A percentile compares a stretch with the other conserved stretches of the same genome.
Conservation (phyloP, 345 rosid genomes). For the Bruguiera sexangula region DNA sequence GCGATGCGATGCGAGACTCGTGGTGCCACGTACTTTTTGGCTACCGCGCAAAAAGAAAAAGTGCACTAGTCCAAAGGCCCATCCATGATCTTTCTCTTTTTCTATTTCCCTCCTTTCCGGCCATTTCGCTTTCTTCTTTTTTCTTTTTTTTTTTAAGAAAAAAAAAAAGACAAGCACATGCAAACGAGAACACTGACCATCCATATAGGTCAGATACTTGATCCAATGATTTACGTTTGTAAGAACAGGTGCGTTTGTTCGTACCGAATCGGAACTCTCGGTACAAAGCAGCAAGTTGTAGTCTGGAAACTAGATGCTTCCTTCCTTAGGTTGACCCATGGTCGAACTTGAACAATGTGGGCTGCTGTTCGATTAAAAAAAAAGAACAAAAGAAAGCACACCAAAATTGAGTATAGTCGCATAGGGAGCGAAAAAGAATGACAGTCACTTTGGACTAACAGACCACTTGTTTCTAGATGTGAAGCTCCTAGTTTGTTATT, state of each 20-base stretch:
- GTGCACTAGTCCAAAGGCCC: background rate
- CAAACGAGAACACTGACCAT: no score
- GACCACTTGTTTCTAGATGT: no score
- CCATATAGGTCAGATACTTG: no score
- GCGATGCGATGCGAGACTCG: slow-evolving; percentile 35
- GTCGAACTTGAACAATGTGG: slow-evolving; percentile 3
- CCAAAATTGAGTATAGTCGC: no score
- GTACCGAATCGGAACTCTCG: background rate
- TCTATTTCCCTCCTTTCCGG: no score
- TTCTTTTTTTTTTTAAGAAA: background rate
- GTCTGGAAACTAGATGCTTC: background rate
- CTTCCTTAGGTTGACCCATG: background rate
- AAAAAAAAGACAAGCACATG: background rate
- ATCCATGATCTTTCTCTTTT: background rate
- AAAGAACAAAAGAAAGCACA: no score
- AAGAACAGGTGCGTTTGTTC: background rate
- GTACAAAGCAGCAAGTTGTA: background rate
- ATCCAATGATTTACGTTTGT: background rate
- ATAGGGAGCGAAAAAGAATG: no score
- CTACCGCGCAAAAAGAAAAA: slow-evolving; percentile 6
- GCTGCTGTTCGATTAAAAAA: background rate
- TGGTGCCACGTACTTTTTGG: slow-evolving; percentile 47
- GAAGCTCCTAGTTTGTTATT: no score
- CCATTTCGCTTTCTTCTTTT: background rate
- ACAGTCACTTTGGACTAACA: no score